phyloP scores from a whole-genome alignment of 768 basidiomycete species.

The Crepidotus variabilis region DNA sequence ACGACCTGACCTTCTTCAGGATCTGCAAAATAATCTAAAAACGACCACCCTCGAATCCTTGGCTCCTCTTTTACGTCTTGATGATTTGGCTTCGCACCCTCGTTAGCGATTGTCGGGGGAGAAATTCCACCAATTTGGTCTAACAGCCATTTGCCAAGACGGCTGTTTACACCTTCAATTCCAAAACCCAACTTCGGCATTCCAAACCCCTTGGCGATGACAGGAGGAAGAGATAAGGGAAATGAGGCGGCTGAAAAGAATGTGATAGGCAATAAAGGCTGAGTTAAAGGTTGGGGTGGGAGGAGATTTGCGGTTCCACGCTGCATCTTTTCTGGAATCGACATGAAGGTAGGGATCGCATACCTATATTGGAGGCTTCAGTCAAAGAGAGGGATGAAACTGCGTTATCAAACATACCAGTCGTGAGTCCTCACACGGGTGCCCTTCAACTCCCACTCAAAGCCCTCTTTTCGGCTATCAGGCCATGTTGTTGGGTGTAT shows the following conservation, averaged over 20 bases:
- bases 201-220: slow-evolving; percentile 79
- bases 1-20: slow-evolving; percentile 51
- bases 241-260: slow-evolving; percentile 81
- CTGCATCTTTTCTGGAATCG: slow-evolving; percentile 78
- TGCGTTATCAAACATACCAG: slow-evolving; percentile 48
- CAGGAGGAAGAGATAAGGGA: slow-evolving; percentile 75
- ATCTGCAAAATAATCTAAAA: slow-evolving; percentile 71
- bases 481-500: slow-evolving; percentile 90
- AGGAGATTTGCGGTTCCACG: slow-evolving; percentile 51
- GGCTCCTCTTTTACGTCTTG: slow-evolving; percentile 22
- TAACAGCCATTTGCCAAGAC: slow-evolving; percentile 71
- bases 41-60: slow-evolving; percentile 67
- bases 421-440: slow-evolving; percentile 77
- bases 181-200: slow-evolving; percentile 77
- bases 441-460: slow-evolving; percentile 73
- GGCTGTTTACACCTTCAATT: slow-evolving; percentile 81
- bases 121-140: slow-evolving; percentile 35
- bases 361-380: slow-evolving; percentile 50
- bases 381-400: slow-evolving; percentile 8
- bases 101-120: background rate
- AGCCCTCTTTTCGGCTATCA: slow-evolving; percentile 67
- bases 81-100: slow-evolving; percentile 9
- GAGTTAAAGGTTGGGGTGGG: slow-evolving; percentile 18
- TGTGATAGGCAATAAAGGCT: slow-evolving; percentile 62
- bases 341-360: slow-evolving; percentile 69